Conservation (phyloP, 2,329 filamentous ascomycete species). For the Beauveria scarabaeidicola region DNA sequence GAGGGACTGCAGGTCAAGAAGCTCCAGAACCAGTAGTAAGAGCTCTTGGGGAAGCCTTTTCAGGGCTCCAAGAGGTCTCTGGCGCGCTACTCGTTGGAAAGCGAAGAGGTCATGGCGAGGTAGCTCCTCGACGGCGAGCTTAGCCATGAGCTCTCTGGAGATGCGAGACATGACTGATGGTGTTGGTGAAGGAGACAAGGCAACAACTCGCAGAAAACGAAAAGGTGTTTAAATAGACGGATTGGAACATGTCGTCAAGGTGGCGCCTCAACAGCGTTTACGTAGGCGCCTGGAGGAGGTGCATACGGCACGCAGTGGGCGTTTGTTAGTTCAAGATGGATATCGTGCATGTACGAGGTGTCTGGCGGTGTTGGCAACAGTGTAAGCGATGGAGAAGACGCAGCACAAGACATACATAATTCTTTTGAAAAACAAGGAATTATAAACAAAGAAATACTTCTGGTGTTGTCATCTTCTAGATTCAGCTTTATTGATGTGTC, state of each 20-base stretch:
- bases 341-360: not conserved
- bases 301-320: not conserved
- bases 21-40: not conserved
- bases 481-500: no score
- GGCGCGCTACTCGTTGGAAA: not conserved
- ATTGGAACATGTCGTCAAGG: no score
- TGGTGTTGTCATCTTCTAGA: no score
- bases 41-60: not conserved
- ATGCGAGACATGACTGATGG: not conserved
- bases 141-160: not conserved
- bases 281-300: not conserved
- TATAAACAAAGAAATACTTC: no score
- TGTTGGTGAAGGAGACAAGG: not conserved
- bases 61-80: rapidly evolving
- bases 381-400: no score
- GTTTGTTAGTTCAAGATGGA: not conserved
- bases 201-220: no score
- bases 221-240: not conserved
- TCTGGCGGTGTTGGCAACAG: not conserved
- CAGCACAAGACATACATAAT: not conserved
- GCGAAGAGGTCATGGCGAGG: not conserved
- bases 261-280: not conserved
- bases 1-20: not conserved
- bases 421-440: not conserved
- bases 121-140: not conserved